Percentiles rank a stretch among this genome's conserved stretches.
phyloP scores from a whole-genome alignment of 495 filamentous ascomycete genomes.

The Umbilicaria muhlenbergii region DNA sequence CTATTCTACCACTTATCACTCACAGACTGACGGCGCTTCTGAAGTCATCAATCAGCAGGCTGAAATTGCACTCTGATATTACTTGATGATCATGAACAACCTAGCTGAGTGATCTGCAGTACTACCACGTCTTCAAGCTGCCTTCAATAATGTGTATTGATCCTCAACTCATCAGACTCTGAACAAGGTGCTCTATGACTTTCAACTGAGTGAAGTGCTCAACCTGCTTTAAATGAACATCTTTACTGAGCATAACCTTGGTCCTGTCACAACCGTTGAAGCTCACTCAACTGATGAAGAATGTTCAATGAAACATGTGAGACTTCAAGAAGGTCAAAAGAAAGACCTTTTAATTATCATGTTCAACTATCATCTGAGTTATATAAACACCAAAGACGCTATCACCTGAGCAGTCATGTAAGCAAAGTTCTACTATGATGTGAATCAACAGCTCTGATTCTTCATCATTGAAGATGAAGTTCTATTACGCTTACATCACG shows the following conservation, averaged over 20 bases:
- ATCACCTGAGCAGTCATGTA: not conserved
- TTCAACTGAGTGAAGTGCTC: not conserved
- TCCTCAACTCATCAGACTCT: not conserved
- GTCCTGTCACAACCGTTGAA: too few relatives aligned
- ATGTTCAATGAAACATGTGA: too few relatives aligned
- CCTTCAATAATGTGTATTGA: not conserved
- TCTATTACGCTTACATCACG: not conserved
- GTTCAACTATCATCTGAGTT: not conserved
- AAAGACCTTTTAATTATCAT: too few relatives aligned
- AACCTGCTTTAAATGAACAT: not conserved
- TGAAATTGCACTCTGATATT: slow-evolving; percentile 1
- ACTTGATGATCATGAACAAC: too few relatives aligned
- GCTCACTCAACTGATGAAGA: too few relatives aligned
- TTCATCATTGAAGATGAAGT: not conserved
- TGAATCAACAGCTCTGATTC: not conserved
- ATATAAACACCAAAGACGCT: not conserved
- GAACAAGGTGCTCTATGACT: not conserved
- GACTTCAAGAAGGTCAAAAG: too few relatives aligned
- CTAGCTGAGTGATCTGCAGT: not conserved
- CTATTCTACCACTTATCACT: slow-evolving; percentile 6
- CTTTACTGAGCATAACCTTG: too few relatives aligned
- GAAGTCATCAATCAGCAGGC: slow-evolving; percentile 7
- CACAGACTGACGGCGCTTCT: slow-evolving; percentile 8
- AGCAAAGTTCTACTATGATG: not conserved
- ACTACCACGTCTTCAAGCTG: not conserved